These are phyloP conservation scores for Geotrichum histeridarum DNA, from an alignment of 1,139 yeast species.

Conservation along the genomic window DNA sequence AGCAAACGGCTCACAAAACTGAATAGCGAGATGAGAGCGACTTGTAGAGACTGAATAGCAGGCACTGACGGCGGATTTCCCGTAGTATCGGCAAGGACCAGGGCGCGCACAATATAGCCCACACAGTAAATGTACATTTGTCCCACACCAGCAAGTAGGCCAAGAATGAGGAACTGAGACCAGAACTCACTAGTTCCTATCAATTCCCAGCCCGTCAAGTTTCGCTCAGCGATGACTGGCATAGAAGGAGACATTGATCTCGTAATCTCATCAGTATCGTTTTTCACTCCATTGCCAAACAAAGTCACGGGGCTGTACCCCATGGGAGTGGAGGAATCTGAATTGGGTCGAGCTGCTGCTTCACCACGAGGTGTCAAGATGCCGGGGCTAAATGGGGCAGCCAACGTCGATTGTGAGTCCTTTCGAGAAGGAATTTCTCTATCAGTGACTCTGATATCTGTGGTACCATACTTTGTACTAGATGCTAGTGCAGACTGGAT, in stretches of 20 bases:
- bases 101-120: slow-evolving; percentile 60
- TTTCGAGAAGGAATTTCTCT: background rate
- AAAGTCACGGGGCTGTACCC: too few relatives aligned
- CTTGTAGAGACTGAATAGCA: slow-evolving; percentile 62
- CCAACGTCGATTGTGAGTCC: slow-evolving; percentile 19
- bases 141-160: slow-evolving; percentile 62
- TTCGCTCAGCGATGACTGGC: background rate
- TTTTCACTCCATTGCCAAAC: too few relatives aligned
- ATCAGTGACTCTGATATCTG: too few relatives aligned
- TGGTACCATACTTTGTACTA: too few relatives aligned
- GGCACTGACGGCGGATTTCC: slow-evolving; percentile 27
- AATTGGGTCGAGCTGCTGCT: too few relatives aligned
- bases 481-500: too few relatives aligned
- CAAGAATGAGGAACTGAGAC: slow-evolving; percentile 44
- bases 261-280: background rate
- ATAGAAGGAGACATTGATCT: background rate
- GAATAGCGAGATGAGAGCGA: slow-evolving; percentile 57
- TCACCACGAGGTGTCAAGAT: too few relatives aligned
- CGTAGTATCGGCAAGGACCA: slow-evolving; percentile 28
- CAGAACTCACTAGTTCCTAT: slow-evolving; percentile 32
- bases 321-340: too few relatives aligned
- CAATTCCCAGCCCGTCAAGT: slow-evolving; percentile 18
- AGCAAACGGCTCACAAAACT: slow-evolving; percentile 61
- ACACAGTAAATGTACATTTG: slow-evolving; percentile 67
- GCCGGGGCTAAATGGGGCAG: background rate